Evolutionary conservation across 345 rosid genomes (phyloP), one percentile per base, ranked within the genome.

Genomic region (Gossypium arboreum): DNA sequence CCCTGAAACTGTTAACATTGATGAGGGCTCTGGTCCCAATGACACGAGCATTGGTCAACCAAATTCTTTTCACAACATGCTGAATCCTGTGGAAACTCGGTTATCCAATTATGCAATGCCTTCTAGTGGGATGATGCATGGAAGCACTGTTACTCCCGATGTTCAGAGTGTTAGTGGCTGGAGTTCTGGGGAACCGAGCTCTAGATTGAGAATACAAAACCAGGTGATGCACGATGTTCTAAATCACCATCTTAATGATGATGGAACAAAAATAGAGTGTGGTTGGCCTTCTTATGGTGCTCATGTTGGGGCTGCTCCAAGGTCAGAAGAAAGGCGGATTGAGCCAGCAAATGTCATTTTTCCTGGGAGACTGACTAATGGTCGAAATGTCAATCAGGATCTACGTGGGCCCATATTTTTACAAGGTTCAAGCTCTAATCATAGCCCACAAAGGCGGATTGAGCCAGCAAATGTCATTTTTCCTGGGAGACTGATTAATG

Each of bases 141-240:
- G 74, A 55, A 79, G 81, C 79, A 76, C 87, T 15, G 74, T 73
- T 39, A 64, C 80, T 83, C 84, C 81, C 75, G 83, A 78, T 71
- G 75, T 51, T 79, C 93, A 79, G 61, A 78, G 69, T 72, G 84
- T 80, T 73, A 73, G 81, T 79, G 82, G 85, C 77, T 88, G 90
- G 97, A 89, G 76, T 79, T 81, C 80, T 18, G 89, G 92, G 51
- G 97, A 92, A 76, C 80, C 93, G 39, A 86, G 91, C 82, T 87
- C 90, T 45, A 73, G 84, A 65, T 74, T 77, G 13, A 80, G 76
- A 67, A 48, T 77, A 34, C 85, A 84, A 81, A 77, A 83, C 80
- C 90, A 84, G 76, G 81, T 75, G 73, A 61, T 22, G 65, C 75
- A 59, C 55, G 66, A 45, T 59, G 55, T 59, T 45, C 41, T 73